These are phyloP conservation scores for Gremmenia infestans DNA, from an alignment of 2,329 filamentous ascomycete genomes.

Conservation along the genomic window DNA sequence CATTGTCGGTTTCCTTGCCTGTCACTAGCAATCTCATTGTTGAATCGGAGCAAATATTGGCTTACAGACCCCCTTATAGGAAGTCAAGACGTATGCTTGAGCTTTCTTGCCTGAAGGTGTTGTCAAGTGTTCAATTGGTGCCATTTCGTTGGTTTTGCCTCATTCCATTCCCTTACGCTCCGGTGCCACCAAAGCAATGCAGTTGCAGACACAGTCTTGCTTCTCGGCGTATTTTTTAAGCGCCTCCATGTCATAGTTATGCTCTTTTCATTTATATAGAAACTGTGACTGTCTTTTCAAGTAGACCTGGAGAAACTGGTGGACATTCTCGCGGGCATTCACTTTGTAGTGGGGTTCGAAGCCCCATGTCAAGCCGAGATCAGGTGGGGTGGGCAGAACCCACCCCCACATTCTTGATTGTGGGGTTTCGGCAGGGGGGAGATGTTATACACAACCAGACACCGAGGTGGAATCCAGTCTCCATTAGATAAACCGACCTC, in stretches of 20 bases:
- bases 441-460: neutral
- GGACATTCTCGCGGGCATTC: neutral
- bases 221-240: neutral
- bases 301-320: neutral
- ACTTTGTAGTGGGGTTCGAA: neutral
- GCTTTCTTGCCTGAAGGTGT: constrained; percentile 13
- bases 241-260: neutral
- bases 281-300: neutral
- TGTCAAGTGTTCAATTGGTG: neutral
- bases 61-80: constrained; percentile 24
- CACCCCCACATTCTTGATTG: neutral
- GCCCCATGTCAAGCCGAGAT: neutral
- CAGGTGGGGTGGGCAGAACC: neutral
- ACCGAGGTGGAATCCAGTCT: neutral
- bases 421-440: no score
- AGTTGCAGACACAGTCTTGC: neutral
- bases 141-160: neutral
- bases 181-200: neutral
- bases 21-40: constrained; percentile 25
- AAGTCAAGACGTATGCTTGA: constrained; percentile 19
- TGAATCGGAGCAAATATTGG: constrained; percentile 24
- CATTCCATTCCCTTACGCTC: neutral
- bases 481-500: no score
- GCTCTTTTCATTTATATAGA: neutral
- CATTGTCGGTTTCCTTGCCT: constrained; percentile 26